These are phyloP conservation scores for Erigeron canadensis DNA, from an alignment of 129 eudicot genomes.

Conservation along the genomic window DNA sequence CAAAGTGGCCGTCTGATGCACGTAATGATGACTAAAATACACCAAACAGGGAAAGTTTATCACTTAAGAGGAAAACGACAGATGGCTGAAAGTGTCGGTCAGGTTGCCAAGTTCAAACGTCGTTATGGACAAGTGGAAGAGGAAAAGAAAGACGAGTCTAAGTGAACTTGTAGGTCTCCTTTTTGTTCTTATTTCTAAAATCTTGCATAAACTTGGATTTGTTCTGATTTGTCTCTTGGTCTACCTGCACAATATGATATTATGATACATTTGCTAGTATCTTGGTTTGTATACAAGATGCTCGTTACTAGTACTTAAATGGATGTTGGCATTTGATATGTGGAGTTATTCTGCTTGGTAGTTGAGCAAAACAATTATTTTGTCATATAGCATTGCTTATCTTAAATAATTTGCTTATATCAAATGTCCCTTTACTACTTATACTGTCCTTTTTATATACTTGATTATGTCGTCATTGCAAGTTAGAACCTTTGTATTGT, in stretches of 20 bases:
- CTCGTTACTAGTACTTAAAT: not conserved
- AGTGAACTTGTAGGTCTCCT: constrained; percentile 28
- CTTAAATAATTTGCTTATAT: not conserved
- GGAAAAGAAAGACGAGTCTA: constrained; percentile 45
- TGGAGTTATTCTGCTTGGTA: not conserved
- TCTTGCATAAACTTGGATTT: constrained; percentile 24
- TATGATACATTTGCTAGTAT: constrained; percentile 1
- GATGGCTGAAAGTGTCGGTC: constrained; percentile 82
- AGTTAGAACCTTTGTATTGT: too few species aligned
- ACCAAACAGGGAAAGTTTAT: constrained; percentile 80
- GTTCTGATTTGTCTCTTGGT: not conserved
- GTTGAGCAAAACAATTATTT: not conserved
- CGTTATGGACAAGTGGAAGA: constrained; percentile 68
- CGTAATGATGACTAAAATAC: constrained; percentile 87
- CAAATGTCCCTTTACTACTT: too few species aligned
- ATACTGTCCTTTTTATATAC: too few species aligned
- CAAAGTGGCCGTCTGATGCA: constrained; percentile 87
- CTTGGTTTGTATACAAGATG: constrained; percentile 14
- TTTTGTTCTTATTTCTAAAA: not conserved
- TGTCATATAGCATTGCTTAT: not conserved
- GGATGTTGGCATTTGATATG: not conserved
- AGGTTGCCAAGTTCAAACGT: constrained; percentile 87
- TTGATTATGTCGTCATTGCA: too few species aligned
- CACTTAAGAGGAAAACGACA: constrained; percentile 78
- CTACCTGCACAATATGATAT: not conserved